Conservation (phyloP, 208 protist species). For the Trypanosoma cruzi region DNA sequence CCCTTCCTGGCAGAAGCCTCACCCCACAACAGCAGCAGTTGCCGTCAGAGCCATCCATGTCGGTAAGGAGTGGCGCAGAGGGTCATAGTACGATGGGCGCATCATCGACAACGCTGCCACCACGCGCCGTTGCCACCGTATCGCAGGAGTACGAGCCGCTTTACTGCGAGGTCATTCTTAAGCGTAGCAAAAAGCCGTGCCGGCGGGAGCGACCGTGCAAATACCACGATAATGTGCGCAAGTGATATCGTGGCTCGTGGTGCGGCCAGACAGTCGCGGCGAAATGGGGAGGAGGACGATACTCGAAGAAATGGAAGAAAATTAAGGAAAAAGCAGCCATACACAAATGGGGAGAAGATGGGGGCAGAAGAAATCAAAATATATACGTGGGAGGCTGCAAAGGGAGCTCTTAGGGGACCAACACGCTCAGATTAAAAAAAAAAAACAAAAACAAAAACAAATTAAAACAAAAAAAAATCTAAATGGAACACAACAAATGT, state of each 20-base stretch:
- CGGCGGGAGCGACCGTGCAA: slow-evolving; percentile 47
- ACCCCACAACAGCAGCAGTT: slow-evolving; percentile 1
- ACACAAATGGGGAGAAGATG: not conserved
- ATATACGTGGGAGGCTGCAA: not conserved
- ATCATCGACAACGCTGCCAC: slow-evolving; percentile 6
- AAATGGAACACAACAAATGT: not conserved
- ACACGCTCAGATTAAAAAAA: not conserved
- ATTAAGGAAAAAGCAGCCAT: not conserved
- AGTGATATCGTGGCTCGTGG: not conserved
- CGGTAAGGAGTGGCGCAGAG: not conserved
- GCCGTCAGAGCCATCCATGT: not conserved
- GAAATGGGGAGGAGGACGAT: too few species aligned
- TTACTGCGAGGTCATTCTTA: slow-evolving; percentile 48
- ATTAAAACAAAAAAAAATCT: slow-evolving; percentile 6
- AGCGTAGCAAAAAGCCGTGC: slow-evolving; percentile 53
- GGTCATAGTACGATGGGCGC: not conserved
- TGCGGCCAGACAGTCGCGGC: not conserved
- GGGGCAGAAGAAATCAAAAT: slow-evolving; percentile 4
- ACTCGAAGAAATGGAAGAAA: too few species aligned
- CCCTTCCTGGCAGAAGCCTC: not conserved
- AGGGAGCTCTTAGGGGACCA: not conserved
- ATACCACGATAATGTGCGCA: slow-evolving; percentile 45
- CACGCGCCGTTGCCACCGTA: not conserved
- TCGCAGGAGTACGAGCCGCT: not conserved
- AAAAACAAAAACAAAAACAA: slow-evolving; percentile 21